Conservation (phyloP, 176 grass and related monocot species). For the Neostapfia colusana region DNA sequence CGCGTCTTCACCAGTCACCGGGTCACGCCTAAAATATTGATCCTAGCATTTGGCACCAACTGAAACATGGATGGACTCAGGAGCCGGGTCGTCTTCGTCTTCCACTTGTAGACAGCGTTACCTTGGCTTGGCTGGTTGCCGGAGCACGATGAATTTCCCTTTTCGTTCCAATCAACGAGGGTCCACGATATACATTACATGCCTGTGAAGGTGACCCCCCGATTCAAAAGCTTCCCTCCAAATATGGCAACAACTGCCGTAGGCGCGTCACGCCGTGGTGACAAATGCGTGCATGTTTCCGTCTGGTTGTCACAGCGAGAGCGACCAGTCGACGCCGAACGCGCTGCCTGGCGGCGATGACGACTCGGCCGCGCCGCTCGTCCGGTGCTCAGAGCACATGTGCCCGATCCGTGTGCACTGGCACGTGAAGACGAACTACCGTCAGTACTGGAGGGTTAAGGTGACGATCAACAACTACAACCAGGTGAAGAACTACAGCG, state of each 20-base stretch:
- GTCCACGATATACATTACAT: neutral
- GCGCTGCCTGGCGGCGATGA: neutral
- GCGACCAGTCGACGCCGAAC: neutral
- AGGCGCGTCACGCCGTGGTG: neutral
- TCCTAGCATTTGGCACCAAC: neutral
- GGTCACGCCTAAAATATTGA: neutral
- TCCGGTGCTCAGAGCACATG: conserved; percentile 68
- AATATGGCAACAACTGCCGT: conserved; percentile 13
- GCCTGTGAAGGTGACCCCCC: conserved; percentile 5
- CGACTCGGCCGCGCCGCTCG: neutral
- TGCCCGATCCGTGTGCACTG: conserved; percentile 76
- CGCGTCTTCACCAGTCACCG: neutral
- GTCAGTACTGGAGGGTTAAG: conserved; percentile 72
- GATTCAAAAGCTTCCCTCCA: conserved; percentile 49
- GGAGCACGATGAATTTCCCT: neutral
- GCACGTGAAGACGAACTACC: conserved; percentile 74
- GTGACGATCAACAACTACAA: conserved; percentile 65
- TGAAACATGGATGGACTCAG: neutral
- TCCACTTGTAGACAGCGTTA: neutral
- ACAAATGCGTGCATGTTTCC: neutral
- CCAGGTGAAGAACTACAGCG: conserved; percentile 58
- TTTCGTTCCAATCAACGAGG: no score
- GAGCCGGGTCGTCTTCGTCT: neutral
- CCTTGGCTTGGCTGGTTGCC: neutral
- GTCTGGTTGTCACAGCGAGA: neutral